These are phyloP conservation scores for Isoetes taiwanensis DNA, from an alignment of 75 land plant genomes.

Conservation along the genomic window DNA sequence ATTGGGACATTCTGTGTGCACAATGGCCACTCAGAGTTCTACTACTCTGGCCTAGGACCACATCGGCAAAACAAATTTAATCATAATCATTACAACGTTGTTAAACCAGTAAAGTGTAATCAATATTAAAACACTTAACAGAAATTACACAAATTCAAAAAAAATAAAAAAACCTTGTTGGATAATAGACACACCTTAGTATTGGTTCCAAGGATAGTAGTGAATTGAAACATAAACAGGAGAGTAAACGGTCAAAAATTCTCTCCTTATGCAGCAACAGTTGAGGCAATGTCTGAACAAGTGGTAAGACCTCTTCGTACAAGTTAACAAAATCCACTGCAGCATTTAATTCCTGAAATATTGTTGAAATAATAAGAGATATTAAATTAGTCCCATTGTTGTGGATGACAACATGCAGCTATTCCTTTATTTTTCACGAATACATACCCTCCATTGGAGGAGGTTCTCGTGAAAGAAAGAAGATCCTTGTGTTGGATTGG, in stretches of 20 bases:
- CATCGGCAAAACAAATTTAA: too few relatives aligned
- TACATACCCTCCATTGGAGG: constrained; percentile 57
- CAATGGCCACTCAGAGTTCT: too few relatives aligned
- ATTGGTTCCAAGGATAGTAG: constrained; percentile 75
- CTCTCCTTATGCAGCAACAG: constrained; percentile 61
- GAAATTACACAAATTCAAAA: too few relatives aligned
- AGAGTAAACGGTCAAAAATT: constrained; percentile 46
- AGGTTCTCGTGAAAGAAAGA: constrained; percentile 73
- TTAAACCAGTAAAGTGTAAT: too few relatives aligned
- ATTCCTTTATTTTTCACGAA: background rate
- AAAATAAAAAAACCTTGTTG: background rate
- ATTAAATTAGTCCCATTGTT: background rate
- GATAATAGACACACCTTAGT: constrained; percentile 35
- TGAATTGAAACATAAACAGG: constrained; percentile 43
- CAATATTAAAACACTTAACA: too few relatives aligned
- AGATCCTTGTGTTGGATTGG: constrained; percentile 55
- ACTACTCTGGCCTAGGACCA: too few relatives aligned
- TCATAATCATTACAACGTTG: too few relatives aligned
- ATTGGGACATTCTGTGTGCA: too few relatives aligned
- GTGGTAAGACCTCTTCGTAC: constrained; percentile 62
- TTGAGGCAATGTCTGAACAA: constrained; percentile 82
- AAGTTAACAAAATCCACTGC: constrained; percentile 78
- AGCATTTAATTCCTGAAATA: constrained; percentile 66
- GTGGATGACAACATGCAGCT: background rate
- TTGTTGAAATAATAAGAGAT: background rate